These are phyloP conservation scores for Fusarium lateritium DNA, from an alignment of 2,329 filamentous ascomycete species.

Conservation along the genomic window DNA sequence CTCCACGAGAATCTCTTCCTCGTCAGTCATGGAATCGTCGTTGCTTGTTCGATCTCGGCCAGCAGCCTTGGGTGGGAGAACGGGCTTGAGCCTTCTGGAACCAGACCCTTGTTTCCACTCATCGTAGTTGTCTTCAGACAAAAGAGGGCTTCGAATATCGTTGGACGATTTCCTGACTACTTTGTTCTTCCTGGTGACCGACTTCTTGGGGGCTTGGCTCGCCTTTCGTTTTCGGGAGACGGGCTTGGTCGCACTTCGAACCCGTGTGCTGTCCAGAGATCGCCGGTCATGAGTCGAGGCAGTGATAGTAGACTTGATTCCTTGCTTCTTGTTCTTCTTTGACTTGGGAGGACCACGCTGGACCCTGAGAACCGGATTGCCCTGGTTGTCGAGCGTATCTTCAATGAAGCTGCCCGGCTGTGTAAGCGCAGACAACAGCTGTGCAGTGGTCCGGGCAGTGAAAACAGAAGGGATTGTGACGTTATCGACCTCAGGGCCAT, in stretches of 20 bases:
- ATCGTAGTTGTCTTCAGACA: constrained; percentile 27
- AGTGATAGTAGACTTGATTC: constrained; percentile 13
- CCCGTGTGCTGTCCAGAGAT: constrained; percentile 16
- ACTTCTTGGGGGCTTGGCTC: constrained; percentile 18
- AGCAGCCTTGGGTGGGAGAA: constrained; percentile 22
- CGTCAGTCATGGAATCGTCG: constrained; percentile 15
- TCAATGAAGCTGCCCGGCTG: constrained; percentile 77
- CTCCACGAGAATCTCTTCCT: constrained; percentile 39
- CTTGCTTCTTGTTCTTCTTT: constrained; percentile 28
- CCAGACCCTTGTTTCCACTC: constrained; percentile 18
- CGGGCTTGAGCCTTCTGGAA: constrained; percentile 23
- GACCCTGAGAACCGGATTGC: constrained; percentile 68
- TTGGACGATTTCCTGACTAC: constrained; percentile 23
- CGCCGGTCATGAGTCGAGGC: constrained; percentile 35
- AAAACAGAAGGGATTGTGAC: constrained; percentile 95
- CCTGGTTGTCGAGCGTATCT: constrained; percentile 72
- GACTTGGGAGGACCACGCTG: constrained; percentile 63
- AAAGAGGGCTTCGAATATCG: constrained; percentile 33
- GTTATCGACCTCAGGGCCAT: constrained; percentile 90
- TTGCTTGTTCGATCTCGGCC: constrained; percentile 2
- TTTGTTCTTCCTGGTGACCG: constrained; percentile 22
- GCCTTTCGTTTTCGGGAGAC: constrained; percentile 28
- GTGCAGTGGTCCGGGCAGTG: constrained; percentile 94
- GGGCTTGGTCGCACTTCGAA: constrained; percentile 19
- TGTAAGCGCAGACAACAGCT: constrained; percentile 89